Evolutionary conservation across 202 grass and related monocot species (phyloP).

Genomic region (Zoysia matrella): DNA sequence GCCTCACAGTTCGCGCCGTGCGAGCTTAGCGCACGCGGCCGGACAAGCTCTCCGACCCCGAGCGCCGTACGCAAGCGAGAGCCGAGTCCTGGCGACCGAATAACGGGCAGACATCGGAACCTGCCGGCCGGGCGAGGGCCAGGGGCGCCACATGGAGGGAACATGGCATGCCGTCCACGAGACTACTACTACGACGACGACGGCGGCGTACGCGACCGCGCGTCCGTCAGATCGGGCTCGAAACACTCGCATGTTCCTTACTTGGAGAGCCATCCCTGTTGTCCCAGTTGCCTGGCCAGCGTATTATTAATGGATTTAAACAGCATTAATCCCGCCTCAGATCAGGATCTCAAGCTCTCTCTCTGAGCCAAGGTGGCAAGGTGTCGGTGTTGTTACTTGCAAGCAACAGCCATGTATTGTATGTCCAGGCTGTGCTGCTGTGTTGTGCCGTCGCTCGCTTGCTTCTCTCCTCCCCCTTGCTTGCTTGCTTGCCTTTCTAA

Average conservation of each 20-base stretch:
- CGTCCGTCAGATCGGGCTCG: neutral
- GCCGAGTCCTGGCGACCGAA: too few relatives aligned
- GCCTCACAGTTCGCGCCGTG: too few relatives aligned
- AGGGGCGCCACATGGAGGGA: neutral
- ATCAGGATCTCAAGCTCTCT: too few relatives aligned
- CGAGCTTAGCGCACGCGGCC: too few relatives aligned
- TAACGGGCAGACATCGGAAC: too few relatives aligned
- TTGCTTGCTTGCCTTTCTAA: neutral
- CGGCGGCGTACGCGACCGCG: neutral
- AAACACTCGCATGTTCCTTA: constrained; percentile 20
- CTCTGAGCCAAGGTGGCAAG: neutral
- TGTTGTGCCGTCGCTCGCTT: neutral
- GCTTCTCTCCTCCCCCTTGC: neutral
- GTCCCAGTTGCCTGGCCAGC: neutral
- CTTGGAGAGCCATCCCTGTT: neutral
- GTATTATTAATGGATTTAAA: neutral
- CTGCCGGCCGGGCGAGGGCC: too few relatives aligned
- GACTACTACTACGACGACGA: neutral
- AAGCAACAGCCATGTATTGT: constrained; percentile 52
- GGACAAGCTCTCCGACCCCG: too few relatives aligned
- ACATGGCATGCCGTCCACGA: constrained; percentile 38
- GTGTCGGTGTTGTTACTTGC: constrained; percentile 64
- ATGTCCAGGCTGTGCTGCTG: constrained; percentile 11
- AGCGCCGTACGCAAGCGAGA: too few relatives aligned
- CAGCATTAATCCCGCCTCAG: neutral